Percentiles rank a stretch among this genome's conserved stretches.
These are phyloP conservation scores for Acacia acuminata DNA, from an alignment of 306 rosid genomes.

Conservation along the genomic window DNA sequence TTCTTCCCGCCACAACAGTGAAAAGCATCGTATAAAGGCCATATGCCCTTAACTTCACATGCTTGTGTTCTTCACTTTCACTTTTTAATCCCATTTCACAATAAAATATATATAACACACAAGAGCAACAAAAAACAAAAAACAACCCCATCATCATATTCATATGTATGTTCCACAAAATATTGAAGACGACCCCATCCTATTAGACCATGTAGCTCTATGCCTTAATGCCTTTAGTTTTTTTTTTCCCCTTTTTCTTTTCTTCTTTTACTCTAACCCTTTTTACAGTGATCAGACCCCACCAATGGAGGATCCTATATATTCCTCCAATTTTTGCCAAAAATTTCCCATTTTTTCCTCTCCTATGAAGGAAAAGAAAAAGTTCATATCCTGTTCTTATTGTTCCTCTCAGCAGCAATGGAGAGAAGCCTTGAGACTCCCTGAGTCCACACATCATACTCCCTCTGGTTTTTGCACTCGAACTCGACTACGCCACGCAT, in stretches of 20 bases:
- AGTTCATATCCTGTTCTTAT: slow-evolving; percentile 51
- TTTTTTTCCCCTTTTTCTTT: neutral
- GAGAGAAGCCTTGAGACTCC: slow-evolving; percentile 84
- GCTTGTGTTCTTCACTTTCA: slow-evolving; percentile 44
- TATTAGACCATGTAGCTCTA: slow-evolving; percentile 44
- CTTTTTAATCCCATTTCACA: slow-evolving; percentile 47
- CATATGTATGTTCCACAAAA: slow-evolving; percentile 39
- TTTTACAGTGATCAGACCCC: slow-evolving; percentile 56
- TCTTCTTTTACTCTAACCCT: slow-evolving; percentile 15
- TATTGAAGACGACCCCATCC: slow-evolving; percentile 39
- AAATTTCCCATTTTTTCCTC: neutral
- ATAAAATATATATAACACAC: neutral
- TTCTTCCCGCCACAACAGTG: slow-evolving; percentile 37
- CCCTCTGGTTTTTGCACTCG: slow-evolving; percentile 79
- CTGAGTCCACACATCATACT: slow-evolving; percentile 88
- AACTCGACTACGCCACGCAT: slow-evolving; percentile 83
- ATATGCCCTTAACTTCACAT: slow-evolving; percentile 40
- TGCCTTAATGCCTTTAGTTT: slow-evolving; percentile 59
- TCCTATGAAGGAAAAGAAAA: neutral
- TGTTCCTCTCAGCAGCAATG: slow-evolving; percentile 62
- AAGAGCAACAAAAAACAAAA: neutral
- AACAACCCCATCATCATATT: slow-evolving; percentile 27
- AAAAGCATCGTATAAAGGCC: slow-evolving; percentile 21
- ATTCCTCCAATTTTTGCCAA: slow-evolving; percentile 30
- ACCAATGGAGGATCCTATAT: slow-evolving; percentile 31